Conservation (phyloP, 352 stramenopile genomes). For the Phytophthora kernoviae region DNA sequence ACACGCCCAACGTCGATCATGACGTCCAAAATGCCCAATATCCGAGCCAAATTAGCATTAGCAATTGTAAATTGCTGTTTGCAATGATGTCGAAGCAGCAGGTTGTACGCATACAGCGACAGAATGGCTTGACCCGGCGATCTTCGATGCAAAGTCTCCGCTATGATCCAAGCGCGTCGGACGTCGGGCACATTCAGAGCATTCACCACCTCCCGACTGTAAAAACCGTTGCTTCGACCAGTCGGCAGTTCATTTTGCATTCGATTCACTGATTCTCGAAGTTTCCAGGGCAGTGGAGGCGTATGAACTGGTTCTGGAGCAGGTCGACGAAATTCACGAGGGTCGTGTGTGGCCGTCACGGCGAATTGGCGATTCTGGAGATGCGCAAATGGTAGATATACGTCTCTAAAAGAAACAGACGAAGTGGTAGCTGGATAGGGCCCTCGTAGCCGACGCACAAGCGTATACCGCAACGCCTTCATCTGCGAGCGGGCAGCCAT, state of each 20-base stretch:
- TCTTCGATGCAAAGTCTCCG: slow-evolving; percentile 26
- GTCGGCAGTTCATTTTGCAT: slow-evolving; percentile 24
- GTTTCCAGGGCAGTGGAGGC: slow-evolving; percentile 19
- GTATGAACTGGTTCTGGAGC: slow-evolving; percentile 17
- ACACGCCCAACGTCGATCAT: slow-evolving; percentile 50
- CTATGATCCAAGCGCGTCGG: slow-evolving; percentile 32
- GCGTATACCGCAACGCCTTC: slow-evolving; percentile 15
- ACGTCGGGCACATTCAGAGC: slow-evolving; percentile 37
- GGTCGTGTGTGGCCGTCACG: slow-evolving; percentile 13
- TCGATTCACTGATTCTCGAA: slow-evolving; percentile 17
- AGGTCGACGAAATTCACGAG: not conserved
- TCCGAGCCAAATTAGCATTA: slow-evolving; percentile 41
- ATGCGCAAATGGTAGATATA: not conserved
- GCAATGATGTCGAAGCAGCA: slow-evolving; percentile 56
- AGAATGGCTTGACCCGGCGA: slow-evolving; percentile 33
- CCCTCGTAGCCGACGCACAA: slow-evolving; percentile 18
- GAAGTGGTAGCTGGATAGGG: not conserved
- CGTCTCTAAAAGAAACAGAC: not conserved
- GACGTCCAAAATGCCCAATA: slow-evolving; percentile 54
- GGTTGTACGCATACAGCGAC: slow-evolving; percentile 56
- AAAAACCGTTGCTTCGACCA: slow-evolving; percentile 44
- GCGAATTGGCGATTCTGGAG: slow-evolving; percentile 24
- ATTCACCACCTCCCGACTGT: slow-evolving; percentile 45
- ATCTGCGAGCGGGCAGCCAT: slow-evolving; percentile 15
- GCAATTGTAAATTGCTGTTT: slow-evolving; percentile 37